A percentile compares a stretch with the other conserved stretches of the same genome.
phyloP scores from a whole-genome alignment of 1,284 basidiomycete species.

The Naganishia albida region DNA sequence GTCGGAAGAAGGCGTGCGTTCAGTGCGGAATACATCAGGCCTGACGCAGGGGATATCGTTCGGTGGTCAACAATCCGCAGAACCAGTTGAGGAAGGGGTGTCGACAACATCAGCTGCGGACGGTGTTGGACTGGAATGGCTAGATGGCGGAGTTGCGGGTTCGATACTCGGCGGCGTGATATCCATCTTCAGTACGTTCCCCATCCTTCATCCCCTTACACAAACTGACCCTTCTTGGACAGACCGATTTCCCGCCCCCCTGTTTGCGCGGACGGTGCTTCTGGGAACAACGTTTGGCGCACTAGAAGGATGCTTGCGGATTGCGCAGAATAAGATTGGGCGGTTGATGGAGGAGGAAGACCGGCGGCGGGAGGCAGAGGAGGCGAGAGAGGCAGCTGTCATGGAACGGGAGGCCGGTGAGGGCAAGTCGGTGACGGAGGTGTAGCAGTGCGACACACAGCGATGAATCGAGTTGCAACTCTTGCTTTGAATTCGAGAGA shows the following conservation, averaged over 20 bases:
- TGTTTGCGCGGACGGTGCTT: constrained; percentile 42
- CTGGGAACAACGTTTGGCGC: constrained; percentile 46
- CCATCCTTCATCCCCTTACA: not conserved
- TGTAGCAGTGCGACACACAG: not conserved
- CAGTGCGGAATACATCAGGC: constrained; percentile 35
- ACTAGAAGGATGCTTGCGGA: constrained; percentile 40
- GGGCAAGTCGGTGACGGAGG: not conserved
- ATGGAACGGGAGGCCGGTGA: not conserved
- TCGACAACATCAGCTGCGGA: not conserved
- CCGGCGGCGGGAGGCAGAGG: constrained; percentile 7
- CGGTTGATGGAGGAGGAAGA: constrained; percentile 37
- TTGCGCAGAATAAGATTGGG: constrained; percentile 44
- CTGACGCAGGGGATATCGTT: constrained; percentile 2
- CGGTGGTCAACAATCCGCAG: constrained; percentile 38
- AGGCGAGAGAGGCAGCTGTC: not conserved
- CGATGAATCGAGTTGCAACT: no score
- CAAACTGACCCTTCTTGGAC: not conserved
- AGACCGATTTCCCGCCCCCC: constrained; percentile 48
- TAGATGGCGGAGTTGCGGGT: constrained; percentile 49
- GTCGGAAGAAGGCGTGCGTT: constrained; percentile 46
- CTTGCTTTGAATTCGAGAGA: no score
- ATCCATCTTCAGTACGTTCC: constrained; percentile 44
- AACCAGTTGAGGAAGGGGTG: constrained; percentile 26
- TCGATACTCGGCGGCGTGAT: constrained; percentile 41
- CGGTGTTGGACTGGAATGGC: constrained; percentile 36